Evolutionary conservation across 768 basidiomycete genomes (phyloP).

Genomic region (Amanita muscaria): DNA sequence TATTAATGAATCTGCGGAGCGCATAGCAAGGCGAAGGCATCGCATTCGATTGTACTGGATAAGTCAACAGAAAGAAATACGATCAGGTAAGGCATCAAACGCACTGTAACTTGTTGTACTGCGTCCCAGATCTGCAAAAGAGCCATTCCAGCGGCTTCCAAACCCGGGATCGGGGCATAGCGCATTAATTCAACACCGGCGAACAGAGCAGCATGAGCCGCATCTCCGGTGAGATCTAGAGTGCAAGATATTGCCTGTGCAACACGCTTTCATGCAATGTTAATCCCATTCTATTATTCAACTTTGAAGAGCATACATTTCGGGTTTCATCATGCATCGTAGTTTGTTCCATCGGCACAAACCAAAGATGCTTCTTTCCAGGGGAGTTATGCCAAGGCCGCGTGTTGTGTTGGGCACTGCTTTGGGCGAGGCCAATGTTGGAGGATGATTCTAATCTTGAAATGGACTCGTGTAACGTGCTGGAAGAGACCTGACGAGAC

Average conservation of each 20-base stretch:
- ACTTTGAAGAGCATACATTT: conserved; percentile 15
- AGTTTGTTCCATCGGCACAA: conserved; percentile 24
- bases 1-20: conserved; percentile 50
- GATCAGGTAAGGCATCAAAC: conserved; percentile 15
- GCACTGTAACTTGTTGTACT: conserved; percentile 46
- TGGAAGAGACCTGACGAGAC: too few species aligned
- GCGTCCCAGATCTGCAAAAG: conserved; percentile 51
- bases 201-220: conserved; percentile 29
- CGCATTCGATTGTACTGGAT: conserved; percentile 49
- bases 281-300: not conserved
- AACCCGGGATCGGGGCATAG: conserved; percentile 43
- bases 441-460: too few species aligned
- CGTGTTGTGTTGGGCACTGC: too few species aligned
- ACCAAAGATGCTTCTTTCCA: conserved; percentile 2
- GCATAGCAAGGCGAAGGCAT: conserved; percentile 53
- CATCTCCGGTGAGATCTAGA: conserved; percentile 23
- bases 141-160: conserved; percentile 36
- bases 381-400: too few species aligned
- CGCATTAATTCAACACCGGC: conserved; percentile 27
- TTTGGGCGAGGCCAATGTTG: too few species aligned
- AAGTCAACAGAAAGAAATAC: not conserved
- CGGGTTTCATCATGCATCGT: conserved; percentile 24
- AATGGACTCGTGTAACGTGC: too few species aligned
- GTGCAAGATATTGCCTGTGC: conserved; percentile 22
- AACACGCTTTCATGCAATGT: conserved; percentile 25